These are phyloP conservation scores for Plasmodium malariae DNA, from an alignment of 169 alveolate species.

Conservation along the genomic window DNA sequence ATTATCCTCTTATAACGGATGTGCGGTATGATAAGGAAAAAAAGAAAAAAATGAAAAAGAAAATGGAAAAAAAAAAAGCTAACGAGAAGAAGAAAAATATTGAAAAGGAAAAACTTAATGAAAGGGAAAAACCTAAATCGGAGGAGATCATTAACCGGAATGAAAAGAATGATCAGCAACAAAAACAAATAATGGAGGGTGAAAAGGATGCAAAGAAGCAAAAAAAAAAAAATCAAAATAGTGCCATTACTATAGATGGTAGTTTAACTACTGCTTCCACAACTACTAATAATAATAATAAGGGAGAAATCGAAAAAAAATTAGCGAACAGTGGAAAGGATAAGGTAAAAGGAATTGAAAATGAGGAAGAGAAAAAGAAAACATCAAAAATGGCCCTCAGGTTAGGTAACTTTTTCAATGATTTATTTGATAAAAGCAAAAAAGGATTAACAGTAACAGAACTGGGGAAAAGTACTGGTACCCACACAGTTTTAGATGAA, in stretches of 20 bases:
- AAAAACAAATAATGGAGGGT: not conserved
- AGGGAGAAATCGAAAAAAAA: not conserved
- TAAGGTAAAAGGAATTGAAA: not conserved
- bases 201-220: constrained; percentile 1
- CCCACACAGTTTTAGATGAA: not conserved
- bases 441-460: not conserved
- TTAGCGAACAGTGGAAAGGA: not conserved
- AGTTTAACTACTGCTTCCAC: no score
- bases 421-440: constrained; percentile 28
- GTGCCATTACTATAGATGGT: not conserved
- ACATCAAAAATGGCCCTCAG: not conserved
- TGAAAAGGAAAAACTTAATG: not conserved
- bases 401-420: constrained; percentile 40
- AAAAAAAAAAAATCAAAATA: constrained; percentile 8
- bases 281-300: no score
- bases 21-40: constrained; percentile 33
- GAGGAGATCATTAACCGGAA: not conserved
- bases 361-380: constrained; percentile 1
- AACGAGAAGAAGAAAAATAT: constrained; percentile 1
- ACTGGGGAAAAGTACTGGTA: not conserved
- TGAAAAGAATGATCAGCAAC: not conserved
- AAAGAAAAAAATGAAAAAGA: constrained; percentile 46
- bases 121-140: not conserved
- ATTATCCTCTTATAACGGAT: constrained; percentile 47
- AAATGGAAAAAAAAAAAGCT: constrained; percentile 22